Evolutionary conservation across 495 filamentous ascomycete genomes (phyloP), one percentile per base, ranked within the genome.

Genomic region (Glutinoglossum americanum): DNA sequence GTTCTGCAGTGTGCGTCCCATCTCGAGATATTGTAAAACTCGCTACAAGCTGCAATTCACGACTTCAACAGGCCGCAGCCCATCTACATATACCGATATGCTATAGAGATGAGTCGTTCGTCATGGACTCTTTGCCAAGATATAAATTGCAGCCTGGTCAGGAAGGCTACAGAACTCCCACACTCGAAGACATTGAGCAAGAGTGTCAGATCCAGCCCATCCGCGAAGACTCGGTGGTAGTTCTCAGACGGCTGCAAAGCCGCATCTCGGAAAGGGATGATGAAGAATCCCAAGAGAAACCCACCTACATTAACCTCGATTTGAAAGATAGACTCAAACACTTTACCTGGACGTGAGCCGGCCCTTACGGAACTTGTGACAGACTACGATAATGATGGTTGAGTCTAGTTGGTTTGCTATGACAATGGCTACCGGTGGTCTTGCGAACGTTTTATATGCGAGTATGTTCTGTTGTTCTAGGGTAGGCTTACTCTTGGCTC

Each of bases 401-500:
- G 25, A 51, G 7, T 15, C 11, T 17, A 60, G 59, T 33, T 54
- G 55, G 47, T 58, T 37, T 39, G 49, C 33, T 21, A 55, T 55
- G 60, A 55, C 59, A 17, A 89, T 89, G 85, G 86, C 87, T 2
- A 92, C 87, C 0, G 87, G 87, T 13, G 87, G 87, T 0, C 72
- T 94, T 59, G 82, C 86, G 9, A 92, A 89, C 69, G 83, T 87
- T 11, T 64, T 92, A 55, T 75, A 83, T 63, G 72, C 75, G 25
- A 74, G 84, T 87, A 74, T 61, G 69, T 67, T 25, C 28, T 21
- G 32, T 30, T 54, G 9, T 10, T 0, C 54, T 5, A 11, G 45
- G n/a, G n/a, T n/a, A n/a, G n/a, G n/a, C n/a, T n/a, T 57, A 30
- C 7, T 32, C 41, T 19, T 3, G 49, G 49, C 33, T 55, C 19